Evolutionary conservation across 352 stramenopile species (phyloP).

Genomic region (Phytophthora pseudosyringae): DNA sequence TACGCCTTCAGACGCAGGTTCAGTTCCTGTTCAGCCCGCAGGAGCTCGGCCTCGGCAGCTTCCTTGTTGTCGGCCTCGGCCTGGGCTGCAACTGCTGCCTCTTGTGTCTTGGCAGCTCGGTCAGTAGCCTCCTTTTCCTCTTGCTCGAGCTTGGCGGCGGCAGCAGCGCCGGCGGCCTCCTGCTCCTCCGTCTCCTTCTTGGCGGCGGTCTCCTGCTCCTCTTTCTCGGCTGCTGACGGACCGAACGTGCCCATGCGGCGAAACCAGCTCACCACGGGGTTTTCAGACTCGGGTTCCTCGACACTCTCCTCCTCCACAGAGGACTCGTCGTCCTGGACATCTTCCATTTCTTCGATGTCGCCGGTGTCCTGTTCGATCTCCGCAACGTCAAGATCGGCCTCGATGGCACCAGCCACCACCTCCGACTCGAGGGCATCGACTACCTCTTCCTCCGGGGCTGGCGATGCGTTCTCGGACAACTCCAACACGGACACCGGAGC

Average conservation of each 20-base stretch:
- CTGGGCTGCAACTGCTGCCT: background rate
- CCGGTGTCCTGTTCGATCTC: conserved; percentile 1
- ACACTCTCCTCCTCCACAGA: conserved; percentile 16
- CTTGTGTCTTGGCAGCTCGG: background rate
- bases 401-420: conserved; percentile 3
- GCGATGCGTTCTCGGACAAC: conserved; percentile 1
- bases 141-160: conserved; percentile 11
- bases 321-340: conserved; percentile 7
- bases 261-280: conserved; percentile 39
- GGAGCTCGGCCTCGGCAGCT: conserved; percentile 23
- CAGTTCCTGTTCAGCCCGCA: conserved; percentile 35
- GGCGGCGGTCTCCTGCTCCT: conserved; percentile 14
- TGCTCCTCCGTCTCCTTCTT: conserved; percentile 27
- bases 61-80: conserved; percentile 7
- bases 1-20: conserved; percentile 37
- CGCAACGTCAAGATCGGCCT: conserved; percentile 4
- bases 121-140: conserved; percentile 16
- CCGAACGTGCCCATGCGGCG: conserved; percentile 38
- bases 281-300: conserved; percentile 34
- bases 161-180: conserved; percentile 23
- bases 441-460: conserved; percentile 6
- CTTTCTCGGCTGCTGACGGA: conserved; percentile 18
- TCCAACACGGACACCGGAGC: conserved; percentile 6
- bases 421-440: conserved; percentile 1
- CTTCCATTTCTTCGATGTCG: conserved; percentile 1